Evolutionary conservation across 1,284 basidiomycete species (phyloP), one percentile per base, ranked within the genome.

Genomic region (Cryptococcus wingfieldii): DNA sequence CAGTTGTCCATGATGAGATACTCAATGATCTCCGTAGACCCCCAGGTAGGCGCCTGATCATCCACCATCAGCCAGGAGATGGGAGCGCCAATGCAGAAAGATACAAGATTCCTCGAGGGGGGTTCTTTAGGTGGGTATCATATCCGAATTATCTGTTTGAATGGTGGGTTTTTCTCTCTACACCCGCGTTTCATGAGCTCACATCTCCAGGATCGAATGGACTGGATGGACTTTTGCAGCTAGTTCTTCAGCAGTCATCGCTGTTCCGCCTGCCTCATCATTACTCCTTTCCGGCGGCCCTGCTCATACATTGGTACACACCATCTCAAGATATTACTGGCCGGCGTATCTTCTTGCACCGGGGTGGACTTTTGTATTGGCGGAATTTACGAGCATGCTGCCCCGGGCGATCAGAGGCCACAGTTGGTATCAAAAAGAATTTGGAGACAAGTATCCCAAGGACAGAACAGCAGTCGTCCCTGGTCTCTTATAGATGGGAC

Each of bases 101-200:
- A 74, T 96, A 96, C 71, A 84, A 84, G 4, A 86, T 96, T 59
- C 93, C 93, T 0, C 80, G 85, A 51, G 92, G 91, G 0, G 84
- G 85, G 4, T 78, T 95, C 34, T 96, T 89, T 79, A 69, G 75
- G 48, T 84, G 82, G 69, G 80, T 96, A 62, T 90, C 90, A n/a
- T 94, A 86, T 76, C 92, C 93, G 2, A 93, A 96, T 77, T 96
- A 96, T 75, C 79, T 92, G 50, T 91, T 87, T 76, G 92, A 95
- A 75, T 96, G 80, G 76, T 77, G 50, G 50, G 75, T 19, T 2
- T 23, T 38, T 10, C 28, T 44, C 42, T 19, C 9, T 42, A 4
- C n/a, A 42, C 14, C 9, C 41, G 25, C 18, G 12, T 9, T 14
- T 42, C 19, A 43, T 38, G 19, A 25, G 25, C 25, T 14, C 9